Percentiles rank a stretch among this genome's conserved stretches.
Conservation (phyloP, 306 rosid genomes). For the Dicorynia guianensis region DNA sequence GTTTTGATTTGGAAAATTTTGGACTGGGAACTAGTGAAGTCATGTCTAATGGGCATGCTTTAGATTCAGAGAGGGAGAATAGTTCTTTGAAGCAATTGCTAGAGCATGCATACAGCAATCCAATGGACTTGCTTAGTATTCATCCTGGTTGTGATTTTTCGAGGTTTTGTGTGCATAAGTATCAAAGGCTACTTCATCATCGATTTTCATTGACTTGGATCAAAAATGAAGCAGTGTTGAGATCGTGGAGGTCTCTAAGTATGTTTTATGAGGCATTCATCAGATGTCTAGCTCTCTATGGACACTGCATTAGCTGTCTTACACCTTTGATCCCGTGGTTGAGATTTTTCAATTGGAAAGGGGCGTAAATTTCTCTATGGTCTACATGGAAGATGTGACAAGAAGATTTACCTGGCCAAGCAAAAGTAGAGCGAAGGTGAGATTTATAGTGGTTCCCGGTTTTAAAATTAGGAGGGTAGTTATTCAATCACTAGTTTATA, state of each 20-base stretch:
- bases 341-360: conserved; percentile 89
- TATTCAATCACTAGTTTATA: conserved; percentile 87
- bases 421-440: conserved; percentile 76
- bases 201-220: conserved; percentile 79
- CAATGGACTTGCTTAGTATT: conserved; percentile 78
- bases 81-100: conserved; percentile 72
- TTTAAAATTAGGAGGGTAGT: conserved; percentile 76
- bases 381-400: conserved; percentile 91
- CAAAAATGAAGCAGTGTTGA: conserved; percentile 67
- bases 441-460: conserved; percentile 93
- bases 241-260: conserved; percentile 86
- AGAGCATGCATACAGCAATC: conserved; percentile 91
- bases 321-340: conserved; percentile 72
- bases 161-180: conserved; percentile 82
- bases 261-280: conserved; percentile 88
- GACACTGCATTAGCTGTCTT: conserved; percentile 89
- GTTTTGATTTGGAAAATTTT: conserved; percentile 59
- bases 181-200: conserved; percentile 80
- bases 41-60: conserved; percentile 44
- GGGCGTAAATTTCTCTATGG: conserved; percentile 81
- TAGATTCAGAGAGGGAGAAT: conserved; percentile 43
- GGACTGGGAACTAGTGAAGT: conserved; percentile 50
- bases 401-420: conserved; percentile 59
- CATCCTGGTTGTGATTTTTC: conserved; percentile 72
- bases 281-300: conserved; percentile 90